Base-by-base conservation (phyloP, 352 stramenopile genomes). In the Stephanocyclus meneghinianus region DNA sequence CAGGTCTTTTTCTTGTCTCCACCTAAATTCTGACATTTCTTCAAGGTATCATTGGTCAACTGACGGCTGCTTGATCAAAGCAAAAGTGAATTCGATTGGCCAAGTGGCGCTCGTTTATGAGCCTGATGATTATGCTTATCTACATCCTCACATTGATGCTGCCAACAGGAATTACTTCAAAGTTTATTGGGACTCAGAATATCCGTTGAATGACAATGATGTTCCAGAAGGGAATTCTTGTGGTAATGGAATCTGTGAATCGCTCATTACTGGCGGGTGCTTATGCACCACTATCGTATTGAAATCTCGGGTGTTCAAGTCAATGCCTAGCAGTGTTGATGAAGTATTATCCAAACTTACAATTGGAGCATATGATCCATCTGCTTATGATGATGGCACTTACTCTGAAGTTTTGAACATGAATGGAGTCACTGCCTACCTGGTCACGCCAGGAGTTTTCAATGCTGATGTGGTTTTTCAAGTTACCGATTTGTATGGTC, bases 121-220 rank as follows among this genome's bases (percentile, higher is more conserved):
- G 65, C 76, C 76, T 18, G 73, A 84, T 16, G 59, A 56, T 37
- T 79, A 73, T 70, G 60, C 68, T n/a, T 71, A 51, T 47, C 66
- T 83, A 42, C 76, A 85, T 65, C 71, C 68, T 50, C 74, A 88
- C 45, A 66, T 90, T 21, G n/a, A 71, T 2, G 16, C 56, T 53
- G 78, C 81, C 9, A 88, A 81, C 45, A 71, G 74, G 55, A 90
- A 88, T 35, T 88, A 73, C 66, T 90, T 90, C 71, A 83, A 83
- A 59, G 81, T 83, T 16, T 87, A 83, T 65, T 87, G 80, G 80
- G 65, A 82, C 44, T 72, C 37, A 37, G 76, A 80, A 10, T 85
- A 76, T 48, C 74, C 76, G 29, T 76, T 59, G 47, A 85, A 88
- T 63, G 56, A 83, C 10, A 73, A 74, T 62, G 76, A 84, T 77